Base-by-base conservation (phyloP, 352 stramenopile species). In the Pseudoperonospora humuli region DNA sequence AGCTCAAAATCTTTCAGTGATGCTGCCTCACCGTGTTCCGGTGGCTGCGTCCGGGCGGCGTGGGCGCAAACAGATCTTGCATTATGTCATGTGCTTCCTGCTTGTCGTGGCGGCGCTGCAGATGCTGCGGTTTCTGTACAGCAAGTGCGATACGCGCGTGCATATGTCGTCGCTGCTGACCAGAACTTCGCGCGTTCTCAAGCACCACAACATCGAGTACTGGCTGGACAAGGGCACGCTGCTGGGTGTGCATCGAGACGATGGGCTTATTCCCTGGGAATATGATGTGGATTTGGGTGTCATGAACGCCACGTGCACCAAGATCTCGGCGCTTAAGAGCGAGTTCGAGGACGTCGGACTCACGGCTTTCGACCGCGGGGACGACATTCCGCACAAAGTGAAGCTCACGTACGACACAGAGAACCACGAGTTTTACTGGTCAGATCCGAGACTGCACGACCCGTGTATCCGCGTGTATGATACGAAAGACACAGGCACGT, bases 341-440 rank as follows among this genome's bases (percentile, higher is more conserved):
- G 64, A 84, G 48, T 86, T 88, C 39, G 58, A 59, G 17, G 54
- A 54, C 11, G 70, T 76, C 4, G 76, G 74, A 41, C 65, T 88
- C 46, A 69, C 66, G 15, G 73, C 67, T 4, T 88, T 86, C 44
- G 73, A 86, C 41, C 73, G 76, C 21, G 48, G 65, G 11, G 76
- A 88, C 52, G 67, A 83, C 45, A 86, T 86, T 49, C 56, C 76
- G 19, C 76, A 88, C 60, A 86, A 88, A 45, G 73, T 84, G 34
- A 86, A 88, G 55, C 67, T 88, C 46, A 88, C 76, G 45, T 88
- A 86, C 47, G 76, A 88, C 54, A 88, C 73, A 17, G 76, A 88
- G 67, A 86, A 85, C 56, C 69, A 80, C 57, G 47, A 78, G 28
- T 82, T 88, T 29, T 88, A 88, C 61, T 86, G 69, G 71, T 88